A percentile compares a stretch with the other conserved stretches of the same genome.
Conservation (phyloP, 495 filamentous ascomycete species). For the Aspergillus funiculosus region DNA sequence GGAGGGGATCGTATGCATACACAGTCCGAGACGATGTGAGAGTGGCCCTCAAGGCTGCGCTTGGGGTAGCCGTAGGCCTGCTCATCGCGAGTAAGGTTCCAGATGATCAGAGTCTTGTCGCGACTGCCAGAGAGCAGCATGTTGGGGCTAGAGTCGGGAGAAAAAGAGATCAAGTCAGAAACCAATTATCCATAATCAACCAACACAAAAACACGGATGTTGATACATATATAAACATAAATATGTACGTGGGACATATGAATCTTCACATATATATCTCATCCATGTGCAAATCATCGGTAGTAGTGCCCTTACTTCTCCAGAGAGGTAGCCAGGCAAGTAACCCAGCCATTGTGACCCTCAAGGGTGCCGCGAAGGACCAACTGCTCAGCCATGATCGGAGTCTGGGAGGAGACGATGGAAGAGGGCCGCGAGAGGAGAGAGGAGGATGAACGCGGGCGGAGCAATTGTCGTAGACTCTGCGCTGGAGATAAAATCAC, state of each 20-base stretch:
- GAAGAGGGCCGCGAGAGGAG: conserved; percentile 38
- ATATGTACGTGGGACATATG: neutral
- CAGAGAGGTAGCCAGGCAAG: conserved; percentile 86
- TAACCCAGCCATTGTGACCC: conserved; percentile 81
- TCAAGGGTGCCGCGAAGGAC: conserved; percentile 96
- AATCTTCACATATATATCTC: conserved; percentile 6
- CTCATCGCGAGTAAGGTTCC: conserved; percentile 99
- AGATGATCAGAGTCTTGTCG: conserved; percentile 99
- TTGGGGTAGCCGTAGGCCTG: conserved; percentile 96
- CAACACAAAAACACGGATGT: conserved; percentile 11
- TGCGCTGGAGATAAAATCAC: conserved; percentile 44
- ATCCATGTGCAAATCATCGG: conserved; percentile 14
- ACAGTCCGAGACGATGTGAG: conserved; percentile 99
- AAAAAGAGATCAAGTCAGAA: conserved; percentile 32
- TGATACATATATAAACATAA: conserved; percentile 12
- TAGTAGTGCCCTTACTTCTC: conserved; percentile 71
- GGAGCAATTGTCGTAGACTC: conserved; percentile 46
- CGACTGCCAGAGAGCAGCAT: conserved; percentile 97
- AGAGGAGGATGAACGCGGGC: conserved; percentile 35
- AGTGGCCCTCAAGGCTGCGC: conserved; percentile 96
- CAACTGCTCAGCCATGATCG: conserved; percentile 86
- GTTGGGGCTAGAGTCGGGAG: conserved; percentile 71
- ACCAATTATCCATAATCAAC: conserved; percentile 25
- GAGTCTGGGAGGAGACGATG: conserved; percentile 40
- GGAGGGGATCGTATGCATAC: conserved; percentile 53